phyloP scores from a whole-genome alignment of 148 eudicot species.

The Talinum fruticosum region DNA sequence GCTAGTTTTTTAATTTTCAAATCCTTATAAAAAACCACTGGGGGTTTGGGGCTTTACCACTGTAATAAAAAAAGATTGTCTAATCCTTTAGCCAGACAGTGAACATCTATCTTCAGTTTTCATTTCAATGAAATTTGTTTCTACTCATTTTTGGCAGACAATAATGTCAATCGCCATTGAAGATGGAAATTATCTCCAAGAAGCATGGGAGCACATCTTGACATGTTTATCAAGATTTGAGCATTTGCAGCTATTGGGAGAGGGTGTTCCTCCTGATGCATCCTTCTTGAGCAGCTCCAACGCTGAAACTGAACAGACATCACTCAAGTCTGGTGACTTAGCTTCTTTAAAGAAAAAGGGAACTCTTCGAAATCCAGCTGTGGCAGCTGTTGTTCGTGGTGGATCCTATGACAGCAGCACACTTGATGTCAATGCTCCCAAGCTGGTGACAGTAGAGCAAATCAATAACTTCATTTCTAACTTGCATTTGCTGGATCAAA shows the following conservation, averaged over 20 bases:
- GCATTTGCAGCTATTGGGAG: constrained; percentile 94
- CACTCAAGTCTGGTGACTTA: constrained; percentile 49
- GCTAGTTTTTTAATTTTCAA: too few species aligned
- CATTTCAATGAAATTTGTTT: constrained; percentile 13
- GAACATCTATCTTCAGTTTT: background rate
- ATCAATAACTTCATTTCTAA: constrained; percentile 83
- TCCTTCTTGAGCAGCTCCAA: constrained; percentile 66
- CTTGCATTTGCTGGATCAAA: constrained; percentile 94
- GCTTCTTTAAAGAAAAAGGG: constrained; percentile 79
- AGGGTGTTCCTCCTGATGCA: constrained; percentile 98
- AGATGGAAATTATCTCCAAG: constrained; percentile 94
- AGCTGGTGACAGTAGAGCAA: constrained; percentile 88
- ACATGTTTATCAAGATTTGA: constrained; percentile 97
- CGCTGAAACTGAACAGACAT: constrained; percentile 69
- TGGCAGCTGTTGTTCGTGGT: constrained; percentile 94
- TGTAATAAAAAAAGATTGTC: background rate
- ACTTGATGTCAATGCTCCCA: constrained; percentile 54
- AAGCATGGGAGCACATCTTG: constrained; percentile 97
- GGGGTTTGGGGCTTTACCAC: too few species aligned
- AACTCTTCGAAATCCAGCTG: constrained; percentile 88
- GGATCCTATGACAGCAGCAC: constrained; percentile 96
- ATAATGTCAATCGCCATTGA: constrained; percentile 92
- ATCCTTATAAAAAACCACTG: too few species aligned
- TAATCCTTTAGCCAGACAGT: background rate
- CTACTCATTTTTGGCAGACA: constrained; percentile 51